Evolutionary conservation across 2,329 filamentous ascomycete species (phyloP), one percentile per base, ranked within the genome.

Genomic region (Colletotrichum sp.): DNA sequence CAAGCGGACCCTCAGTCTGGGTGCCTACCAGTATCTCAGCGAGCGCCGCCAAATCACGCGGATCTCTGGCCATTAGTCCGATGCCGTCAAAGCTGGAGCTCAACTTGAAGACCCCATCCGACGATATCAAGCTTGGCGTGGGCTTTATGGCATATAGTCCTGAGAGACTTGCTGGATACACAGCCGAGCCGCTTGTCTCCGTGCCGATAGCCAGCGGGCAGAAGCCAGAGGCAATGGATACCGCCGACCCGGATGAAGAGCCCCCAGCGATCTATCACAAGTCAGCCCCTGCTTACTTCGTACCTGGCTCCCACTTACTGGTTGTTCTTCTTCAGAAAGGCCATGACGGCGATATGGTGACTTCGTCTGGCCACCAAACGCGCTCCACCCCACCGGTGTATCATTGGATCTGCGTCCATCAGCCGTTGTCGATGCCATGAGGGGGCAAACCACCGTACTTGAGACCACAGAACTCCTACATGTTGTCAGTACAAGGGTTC

Each of bases 321-420:
- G 75, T 51, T 78, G 74, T 47, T 78, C 66, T 8, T 71, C 27
- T 16, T 76, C 73, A n/a, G 21, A 4, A 8, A 77, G 43, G 9
- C 13, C 62, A 21, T 51, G 31, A n/a, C 51, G 58, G 16, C 75
- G 66, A 15, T 79, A 79, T 9, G 78, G 65, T 3, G 78, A 79
- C 12, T 74, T 36, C 6, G 76, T 74, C 47, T 76, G 71, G 18
- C 74, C 76, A 27, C 74, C 83, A 1, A 82, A 79, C 8, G 83
- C 80, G 47, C 83, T 84, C 83, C 83, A 86, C 5, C 84, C 84
- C 2, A 81, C 79, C 7, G 81, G 80, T 75, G 83, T 83, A 6
- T 80, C 79, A 27, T 66, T 80, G 77, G 59, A 81, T 79, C 78
- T 84, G 82, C 43, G 81, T 76, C 3, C 79, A 5, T 57, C 6